Base-by-base conservation (phyloP, 331 rosid species). In the Quercus lobata region DNA sequence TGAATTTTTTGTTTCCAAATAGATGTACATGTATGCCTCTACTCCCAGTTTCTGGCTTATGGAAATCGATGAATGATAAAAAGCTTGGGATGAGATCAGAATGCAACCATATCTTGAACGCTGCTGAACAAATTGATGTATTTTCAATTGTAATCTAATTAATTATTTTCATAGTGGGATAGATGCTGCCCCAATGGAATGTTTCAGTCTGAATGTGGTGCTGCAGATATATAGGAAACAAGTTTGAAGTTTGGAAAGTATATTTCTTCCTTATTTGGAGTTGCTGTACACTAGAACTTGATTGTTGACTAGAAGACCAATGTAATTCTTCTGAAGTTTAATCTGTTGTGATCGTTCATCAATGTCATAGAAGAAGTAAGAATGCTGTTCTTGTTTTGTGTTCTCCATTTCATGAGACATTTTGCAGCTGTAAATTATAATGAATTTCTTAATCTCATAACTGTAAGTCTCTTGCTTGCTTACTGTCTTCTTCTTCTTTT, bases 1-100 rank as follows among this genome's bases (percentile, higher is more conserved):
- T 90, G 74, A 89, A 73, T 69, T 41, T 81, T 75, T 7, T 53
- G 27, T 57, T 60, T 57, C 78, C 35, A 18, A 74, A 17, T 7
- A 21, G 71, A 21, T 4, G 60, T 60, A 49, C 54, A 41, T 57
- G 7, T 63, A 53, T 57, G 44, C 82, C 69, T 74, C 76, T 81
- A 55, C 65, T 57, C 53, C 52, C 76, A 41, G 83, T 71, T 81
- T 86, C 69, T 76, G 73, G 63, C 49, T 41, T 66, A 46, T 7
- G 56, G 76, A 78, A 73, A 81, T 72, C 37, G 49, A 70, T 49
- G 34, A 58, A 68, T 61, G 16, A 19, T 32, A 2, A 73, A 41
- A 61, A 30, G 77, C 78, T 56, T 46, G 75, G 53, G 63, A 55
- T 29, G 37, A n/a, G 5, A 19, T 73, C 22, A 29, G 46, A 22